Percentiles rank a stretch among this genome's conserved stretches.
Evolutionary conservation across 148 eudicot species (phyloP).

Genomic region (Pharnaceum exiguum): DNA sequence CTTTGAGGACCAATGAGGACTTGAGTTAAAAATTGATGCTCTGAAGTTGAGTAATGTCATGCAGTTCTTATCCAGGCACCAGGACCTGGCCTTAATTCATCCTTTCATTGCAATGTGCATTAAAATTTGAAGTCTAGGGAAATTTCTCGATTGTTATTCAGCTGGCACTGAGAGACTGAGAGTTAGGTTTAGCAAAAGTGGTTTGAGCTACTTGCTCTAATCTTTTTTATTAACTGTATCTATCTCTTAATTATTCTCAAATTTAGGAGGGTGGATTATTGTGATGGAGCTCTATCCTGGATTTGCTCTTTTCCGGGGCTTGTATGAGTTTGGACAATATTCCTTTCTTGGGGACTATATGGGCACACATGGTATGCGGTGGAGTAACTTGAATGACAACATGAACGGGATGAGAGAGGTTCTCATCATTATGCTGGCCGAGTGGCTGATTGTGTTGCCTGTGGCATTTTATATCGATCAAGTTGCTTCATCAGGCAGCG

Average conservation of each 20-base stretch:
- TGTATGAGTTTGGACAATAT: slow-evolving; percentile 72
- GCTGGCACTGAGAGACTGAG: too few species aligned
- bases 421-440: slow-evolving; percentile 66
- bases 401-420: slow-evolving; percentile 70
- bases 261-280: slow-evolving; percentile 63
- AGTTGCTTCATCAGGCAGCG: slow-evolving; percentile 66
- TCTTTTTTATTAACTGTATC: neutral
- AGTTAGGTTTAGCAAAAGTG: neutral
- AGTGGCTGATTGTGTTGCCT: slow-evolving; percentile 70
- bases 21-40: too few species aligned
- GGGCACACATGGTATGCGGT: slow-evolving; percentile 79
- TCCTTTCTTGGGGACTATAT: slow-evolving; percentile 43
- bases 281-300: slow-evolving; percentile 92
- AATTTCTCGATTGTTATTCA: too few species aligned
- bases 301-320: slow-evolving; percentile 72
- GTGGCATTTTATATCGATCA: slow-evolving; percentile 70
- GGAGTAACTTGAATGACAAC: slow-evolving; percentile 60
- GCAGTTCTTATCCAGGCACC: too few species aligned
- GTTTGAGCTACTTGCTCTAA: neutral
- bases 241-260: neutral
- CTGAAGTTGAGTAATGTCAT: too few species aligned
- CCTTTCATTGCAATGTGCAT: too few species aligned
- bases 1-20: too few species aligned
- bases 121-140: too few species aligned
- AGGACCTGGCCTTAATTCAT: too few species aligned